Conservation (phyloP, 768 basidiomycete species). For the Amanita subjunquillea region DNA sequence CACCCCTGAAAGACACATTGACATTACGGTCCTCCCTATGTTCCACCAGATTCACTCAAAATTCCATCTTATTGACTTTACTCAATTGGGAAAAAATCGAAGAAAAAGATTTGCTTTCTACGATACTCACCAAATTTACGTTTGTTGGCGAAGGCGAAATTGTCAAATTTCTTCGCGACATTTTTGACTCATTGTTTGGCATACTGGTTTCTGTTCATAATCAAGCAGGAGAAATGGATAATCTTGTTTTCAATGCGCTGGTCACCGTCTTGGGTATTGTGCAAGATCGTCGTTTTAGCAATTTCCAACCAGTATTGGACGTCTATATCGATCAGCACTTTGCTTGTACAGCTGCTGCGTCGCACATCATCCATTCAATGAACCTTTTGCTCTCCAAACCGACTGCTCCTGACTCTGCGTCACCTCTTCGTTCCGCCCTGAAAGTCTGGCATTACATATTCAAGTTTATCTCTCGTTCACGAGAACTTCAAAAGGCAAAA, state of each 20-base stretch:
- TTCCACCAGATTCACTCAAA: slow-evolving; percentile 89
- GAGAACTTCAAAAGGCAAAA: slow-evolving; percentile 78
- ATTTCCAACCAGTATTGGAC: slow-evolving; percentile 89
- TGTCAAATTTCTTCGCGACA: slow-evolving; percentile 83
- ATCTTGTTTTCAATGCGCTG: slow-evolving; percentile 81
- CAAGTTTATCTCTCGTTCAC: slow-evolving; percentile 85
- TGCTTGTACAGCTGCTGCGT: slow-evolving; percentile 66
- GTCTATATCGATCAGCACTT: slow-evolving; percentile 91
- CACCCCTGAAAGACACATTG: slow-evolving; percentile 67
- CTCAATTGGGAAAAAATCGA: slow-evolving; percentile 70
- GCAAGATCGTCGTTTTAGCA: slow-evolving; percentile 89
- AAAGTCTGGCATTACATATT: slow-evolving; percentile 98
- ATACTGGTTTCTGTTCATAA: slow-evolving; percentile 74
- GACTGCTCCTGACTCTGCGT: slow-evolving; percentile 60
- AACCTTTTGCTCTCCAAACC: slow-evolving; percentile 70
- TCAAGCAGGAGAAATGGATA: slow-evolving; percentile 69
- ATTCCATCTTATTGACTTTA: slow-evolving; percentile 69
- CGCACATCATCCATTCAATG: slow-evolving; percentile 83
- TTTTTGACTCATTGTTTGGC: slow-evolving; percentile 88
- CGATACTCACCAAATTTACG: slow-evolving; percentile 73
- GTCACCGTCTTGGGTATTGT: slow-evolving; percentile 89
- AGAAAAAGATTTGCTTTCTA: slow-evolving; percentile 55
- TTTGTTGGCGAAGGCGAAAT: slow-evolving; percentile 94
- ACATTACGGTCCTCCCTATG: slow-evolving; percentile 83
- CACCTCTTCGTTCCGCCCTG: slow-evolving; percentile 74